Percentiles rank a stretch among this genome's conserved stretches.
Conservation (phyloP, 345 rosid species). For the Excoecaria cochinchinensis region DNA sequence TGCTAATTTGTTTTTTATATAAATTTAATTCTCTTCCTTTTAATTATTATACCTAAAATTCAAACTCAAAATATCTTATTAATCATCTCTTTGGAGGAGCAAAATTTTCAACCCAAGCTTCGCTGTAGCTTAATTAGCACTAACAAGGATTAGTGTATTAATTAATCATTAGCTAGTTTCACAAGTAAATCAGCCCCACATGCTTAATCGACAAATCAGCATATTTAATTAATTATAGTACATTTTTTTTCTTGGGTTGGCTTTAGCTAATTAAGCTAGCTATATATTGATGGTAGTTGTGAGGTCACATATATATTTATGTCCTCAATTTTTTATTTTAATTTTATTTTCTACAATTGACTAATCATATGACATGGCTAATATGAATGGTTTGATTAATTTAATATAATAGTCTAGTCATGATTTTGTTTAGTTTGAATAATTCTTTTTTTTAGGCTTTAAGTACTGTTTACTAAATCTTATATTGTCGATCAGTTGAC, state of each 20-base stretch:
- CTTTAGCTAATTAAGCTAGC: not conserved
- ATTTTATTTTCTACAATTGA: conserved; percentile 5
- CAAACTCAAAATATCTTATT: too few relatives aligned
- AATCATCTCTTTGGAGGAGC: not conserved
- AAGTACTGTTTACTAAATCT: not conserved
- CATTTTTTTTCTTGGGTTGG: not conserved
- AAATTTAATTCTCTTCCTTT: too few relatives aligned
- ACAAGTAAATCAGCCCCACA: not conserved
- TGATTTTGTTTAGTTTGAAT: not conserved
- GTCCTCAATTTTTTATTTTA: conserved; percentile 4
- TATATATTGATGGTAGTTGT: conserved; percentile 18
- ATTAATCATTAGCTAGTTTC: conserved; percentile 1
- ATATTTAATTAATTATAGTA: not conserved
- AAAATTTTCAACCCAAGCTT: not conserved
- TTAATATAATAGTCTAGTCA: not conserved
- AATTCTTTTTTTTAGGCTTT: too few relatives aligned
- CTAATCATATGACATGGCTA: conserved; percentile 10
- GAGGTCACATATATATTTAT: conserved; percentile 20
- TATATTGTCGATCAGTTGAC: not conserved
- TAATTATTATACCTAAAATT: too few relatives aligned
- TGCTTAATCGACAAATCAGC: not conserved
- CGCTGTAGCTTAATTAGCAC: not conserved
- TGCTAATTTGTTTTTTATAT: too few relatives aligned
- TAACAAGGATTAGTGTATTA: not conserved
- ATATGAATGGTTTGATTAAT: not conserved